Percentiles rank a stretch among this genome's conserved stretches.
Evolutionary conservation across 257 asterid genomes (phyloP).

Genomic region (Jasminum sambac): DNA sequence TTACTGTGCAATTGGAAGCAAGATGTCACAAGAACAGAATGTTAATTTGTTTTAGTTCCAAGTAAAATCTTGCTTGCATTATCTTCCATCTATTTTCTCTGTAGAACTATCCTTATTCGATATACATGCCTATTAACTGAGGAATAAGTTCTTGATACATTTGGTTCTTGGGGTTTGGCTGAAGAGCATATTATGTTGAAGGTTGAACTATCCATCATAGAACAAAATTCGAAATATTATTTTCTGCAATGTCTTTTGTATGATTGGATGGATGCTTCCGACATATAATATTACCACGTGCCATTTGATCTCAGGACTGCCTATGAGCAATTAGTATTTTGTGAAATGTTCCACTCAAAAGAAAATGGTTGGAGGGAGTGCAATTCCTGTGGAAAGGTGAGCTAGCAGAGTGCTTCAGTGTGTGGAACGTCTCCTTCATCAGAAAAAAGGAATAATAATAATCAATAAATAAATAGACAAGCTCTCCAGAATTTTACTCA

Average conservation of each 20-base stretch:
- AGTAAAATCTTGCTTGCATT: not conserved
- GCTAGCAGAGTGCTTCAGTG: constrained; percentile 12
- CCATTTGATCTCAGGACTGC: constrained; percentile 56
- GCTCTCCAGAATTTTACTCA: too few relatives aligned
- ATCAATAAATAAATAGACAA: too few relatives aligned
- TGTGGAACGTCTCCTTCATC: not conserved
- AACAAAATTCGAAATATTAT: not conserved
- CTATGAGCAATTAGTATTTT: constrained; percentile 71
- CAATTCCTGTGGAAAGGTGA: constrained; percentile 84
- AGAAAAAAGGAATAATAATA: not conserved
- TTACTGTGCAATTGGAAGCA: not conserved
- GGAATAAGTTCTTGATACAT: constrained; percentile 8
- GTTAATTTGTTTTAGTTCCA: not conserved
- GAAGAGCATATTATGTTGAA: constrained; percentile 1
- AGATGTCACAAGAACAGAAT: not conserved
- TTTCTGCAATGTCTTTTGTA: not conserved
- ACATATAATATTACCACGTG: constrained; percentile 19
- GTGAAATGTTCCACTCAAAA: constrained; percentile 79
- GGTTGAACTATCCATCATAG: constrained; percentile 13
- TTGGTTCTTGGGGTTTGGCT: constrained; percentile 1
- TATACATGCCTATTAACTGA: not conserved
- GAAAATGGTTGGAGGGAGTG: constrained; percentile 97
- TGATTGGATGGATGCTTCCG: constrained; percentile 6
- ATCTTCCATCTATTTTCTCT: constrained; percentile 1
- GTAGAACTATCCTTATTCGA: not conserved